Base-by-base conservation (phyloP, 140 eudicot species). In the Artemisia princeps region DNA sequence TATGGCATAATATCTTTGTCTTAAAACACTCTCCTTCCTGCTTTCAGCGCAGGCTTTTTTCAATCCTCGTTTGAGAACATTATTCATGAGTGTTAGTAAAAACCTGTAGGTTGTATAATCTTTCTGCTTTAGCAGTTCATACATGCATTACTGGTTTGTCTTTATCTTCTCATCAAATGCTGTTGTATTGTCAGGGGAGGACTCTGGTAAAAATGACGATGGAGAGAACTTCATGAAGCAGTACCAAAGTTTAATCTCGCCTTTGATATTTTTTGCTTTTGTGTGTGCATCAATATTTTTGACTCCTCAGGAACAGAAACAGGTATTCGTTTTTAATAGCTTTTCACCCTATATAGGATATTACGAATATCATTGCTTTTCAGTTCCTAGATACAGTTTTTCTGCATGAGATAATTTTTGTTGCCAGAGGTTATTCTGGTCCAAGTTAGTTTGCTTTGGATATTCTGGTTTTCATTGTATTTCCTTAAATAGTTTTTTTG, bases 121-220 rank as follows among this genome's bases (percentile, higher is more conserved):
- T 44, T 6, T 44, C 30, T 26, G 30, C 30, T 26, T 26, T 26
- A 26, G 30, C 30, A 26, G 30, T 26, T 26, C 30, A 26, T 1
- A 44, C 12, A 6, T 44, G 26, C 33, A n/a, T 15, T 54, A 3
- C 1, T 11, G 45, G 49, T 45, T 45, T 50, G 24, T 61, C 17
- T 5, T 2, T 44, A 12, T 67, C 19, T 33, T 71, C 17, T 33
- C 44, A 37, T 66, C 17, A 62, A 11, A 30, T 28, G 12, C 33
- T 52, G 23, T 55, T 60, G 53, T 67, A 62, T 69, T 45, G 2
- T 6, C 76, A 84, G 95, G 80, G 72, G 30, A 26, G 4, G 86
- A 84, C 54, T 67, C 85, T n/a, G 70, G 81, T 26, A 56, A 78
- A 50, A 81, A 78, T 64, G 87, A 79, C 4, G 75, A 81, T 40